Base-by-base conservation (phyloP, 2,329 filamentous ascomycete genomes). In the Xylariaceae sp. region DNA sequence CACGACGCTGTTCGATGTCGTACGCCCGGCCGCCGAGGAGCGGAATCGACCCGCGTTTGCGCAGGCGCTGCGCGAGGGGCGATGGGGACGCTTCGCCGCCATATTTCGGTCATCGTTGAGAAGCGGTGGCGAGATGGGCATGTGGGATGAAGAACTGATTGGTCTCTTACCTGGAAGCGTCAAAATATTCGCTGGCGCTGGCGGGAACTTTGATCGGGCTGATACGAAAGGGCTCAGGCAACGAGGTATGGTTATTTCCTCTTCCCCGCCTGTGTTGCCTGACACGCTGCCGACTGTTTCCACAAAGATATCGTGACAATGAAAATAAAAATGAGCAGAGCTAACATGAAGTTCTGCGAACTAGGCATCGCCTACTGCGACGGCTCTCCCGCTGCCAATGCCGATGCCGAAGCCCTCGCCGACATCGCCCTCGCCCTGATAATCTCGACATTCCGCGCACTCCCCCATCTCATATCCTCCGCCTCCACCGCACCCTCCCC, bases 391-490 rank as follows among this genome's bases (percentile, higher is more conserved):
- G 83, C 84, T 0, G 83, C 82, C 28, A n/a, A n/a, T n/a, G n/a
- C n/a, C n/a, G n/a, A n/a, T n/a, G 81, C 81, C 6, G 85, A 89
- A 54, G 79, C 83, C 4, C 84, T 88, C 2, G 83, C 84, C 38
- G 85, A 89, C 60, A 79, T 85, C 47, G 79, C 82, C 15, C 69
- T 87, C 31, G 81, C 80, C 54, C 74, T 85, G 52, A 77, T 89
- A 51, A 75, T 89, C 37, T 76, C 77, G 8, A 80, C 78, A 12
- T 89, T 87, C 66, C 80, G 85, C 38, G 72, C 78, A 34, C 73
- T 89, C 11, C 71, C 78, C 2, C 87, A 82, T 77, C 82, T 76
- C 47, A 73, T 78, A 38, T 56, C 68, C 2, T 77, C 80, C 2
- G 81, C 81, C 0, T 60, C 71, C 3, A 55, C 68, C 0, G 48